Conservation (phyloP, 2,329 filamentous ascomycete genomes). For the Diaporthe helianthi region DNA sequence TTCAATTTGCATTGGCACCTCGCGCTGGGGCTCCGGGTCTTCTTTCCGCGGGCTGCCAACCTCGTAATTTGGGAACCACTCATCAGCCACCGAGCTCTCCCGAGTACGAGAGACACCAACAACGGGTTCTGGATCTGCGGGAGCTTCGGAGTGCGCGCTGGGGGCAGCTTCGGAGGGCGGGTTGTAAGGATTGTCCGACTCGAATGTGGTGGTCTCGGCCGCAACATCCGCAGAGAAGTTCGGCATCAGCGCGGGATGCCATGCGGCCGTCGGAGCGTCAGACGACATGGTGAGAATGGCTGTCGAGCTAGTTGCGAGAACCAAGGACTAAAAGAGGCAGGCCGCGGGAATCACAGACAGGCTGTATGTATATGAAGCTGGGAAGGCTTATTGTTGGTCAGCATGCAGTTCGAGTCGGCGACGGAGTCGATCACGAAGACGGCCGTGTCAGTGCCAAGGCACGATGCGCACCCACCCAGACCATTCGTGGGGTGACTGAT, state of each 20-base stretch:
- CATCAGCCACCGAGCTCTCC: conserved; percentile 36
- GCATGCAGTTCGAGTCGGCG: not conserved
- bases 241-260: conserved; percentile 61
- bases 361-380: conserved; percentile 31
- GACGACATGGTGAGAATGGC: conserved; percentile 50
- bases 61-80: conserved; percentile 44
- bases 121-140: not conserved
- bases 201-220: conserved; percentile 20
- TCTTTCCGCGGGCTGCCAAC: conserved; percentile 36
- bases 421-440: not conserved
- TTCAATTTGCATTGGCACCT: not conserved
- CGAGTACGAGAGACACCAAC: conserved; percentile 28
- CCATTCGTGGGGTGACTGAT: not conserved
- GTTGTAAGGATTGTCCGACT: conserved; percentile 12
- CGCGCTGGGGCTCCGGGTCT: conserved; percentile 24
- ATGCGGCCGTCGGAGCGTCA: conserved; percentile 52
- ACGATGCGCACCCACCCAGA: not conserved
- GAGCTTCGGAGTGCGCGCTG: not conserved
- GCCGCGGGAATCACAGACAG: conserved; percentile 28
- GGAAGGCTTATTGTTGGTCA: conserved; percentile 7
- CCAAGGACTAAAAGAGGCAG: conserved; percentile 34
- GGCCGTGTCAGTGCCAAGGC: conserved; percentile 3
- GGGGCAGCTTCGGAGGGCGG: conserved; percentile 12
- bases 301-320: conserved; percentile 26
- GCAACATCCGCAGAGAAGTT: conserved; percentile 43